Base-by-base conservation (phyloP, 345 rosid genomes). In the Euphorbia lathyris region DNA sequence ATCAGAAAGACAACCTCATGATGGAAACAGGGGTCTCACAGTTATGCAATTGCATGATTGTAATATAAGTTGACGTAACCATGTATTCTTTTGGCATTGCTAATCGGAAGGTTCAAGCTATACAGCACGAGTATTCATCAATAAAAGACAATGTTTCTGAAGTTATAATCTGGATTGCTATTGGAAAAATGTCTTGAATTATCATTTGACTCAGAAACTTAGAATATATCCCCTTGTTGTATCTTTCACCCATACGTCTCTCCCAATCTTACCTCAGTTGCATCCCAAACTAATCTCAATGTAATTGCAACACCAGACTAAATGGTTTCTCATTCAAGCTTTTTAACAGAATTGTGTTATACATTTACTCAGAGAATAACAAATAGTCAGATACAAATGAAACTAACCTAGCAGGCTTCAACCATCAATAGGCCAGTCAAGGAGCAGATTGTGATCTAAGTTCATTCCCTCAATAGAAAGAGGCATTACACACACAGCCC, bases 391-490 rank as follows among this genome's bases (percentile, higher is more conserved):
- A 13, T 25, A 29, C 12, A 20, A 63, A 53, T 47, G 11, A 25
- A 57, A 32, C 16, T 56, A 23, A 61, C 16, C 27, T 7, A n/a
- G 5, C 53, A 68, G 58, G 63, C 20, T 22, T 34, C 51, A 30
- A 11, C 26, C 45, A 47, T 61, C 45, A 59, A 22, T 56, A 30
- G 25, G 72, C 40, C 29, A 67, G 4, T 25, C 17, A 59, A 43
- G 56, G 32, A 61, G 48, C 48, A 51, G 68, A n/a, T 50, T 11
- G 66, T 14, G n/a, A 63, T 34, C 45, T 17, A 48, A 43, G 74
- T 66, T 73, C 57, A 63, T 32, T 50, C 38, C 59, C 66, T 11
- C 42, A 58, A 43, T 22, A 32, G 45, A 25, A 67, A 11, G 66
- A 75, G 27, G 69, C 58, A 40, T 9, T 67, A 43, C 20, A 43